These are phyloP conservation scores for Hyaloperonospora brassicae DNA, from an alignment of 352 stramenopile species.

Conservation along the genomic window DNA sequence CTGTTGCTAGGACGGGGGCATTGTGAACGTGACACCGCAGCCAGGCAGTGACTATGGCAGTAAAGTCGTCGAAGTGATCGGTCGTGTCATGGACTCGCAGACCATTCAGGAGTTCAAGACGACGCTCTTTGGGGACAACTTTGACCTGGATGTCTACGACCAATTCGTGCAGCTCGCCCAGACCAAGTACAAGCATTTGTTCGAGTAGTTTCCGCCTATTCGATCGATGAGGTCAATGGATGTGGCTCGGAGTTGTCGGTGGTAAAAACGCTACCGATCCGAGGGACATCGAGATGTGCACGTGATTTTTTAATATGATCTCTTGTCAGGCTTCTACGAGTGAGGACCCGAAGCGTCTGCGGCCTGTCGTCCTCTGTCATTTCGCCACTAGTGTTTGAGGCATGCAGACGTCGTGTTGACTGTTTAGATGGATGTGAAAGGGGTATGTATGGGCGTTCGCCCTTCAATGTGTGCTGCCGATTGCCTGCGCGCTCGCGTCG, in stretches of 20 bases:
- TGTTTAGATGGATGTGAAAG: too few relatives aligned
- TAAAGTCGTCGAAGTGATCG: slow-evolving; percentile 83
- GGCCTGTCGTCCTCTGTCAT: too few relatives aligned
- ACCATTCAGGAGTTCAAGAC: slow-evolving; percentile 82
- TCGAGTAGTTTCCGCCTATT: slow-evolving; percentile 35
- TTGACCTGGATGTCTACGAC: slow-evolving; percentile 78
- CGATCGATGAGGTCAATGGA: not conserved
- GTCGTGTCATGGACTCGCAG: slow-evolving; percentile 56
- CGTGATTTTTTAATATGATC: too few relatives aligned
- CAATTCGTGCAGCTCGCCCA: slow-evolving; percentile 72
- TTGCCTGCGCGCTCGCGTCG: not conserved
- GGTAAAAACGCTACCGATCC: not conserved
- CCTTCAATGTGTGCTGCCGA: not conserved
- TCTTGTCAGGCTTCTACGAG: not conserved
- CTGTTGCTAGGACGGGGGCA: slow-evolving; percentile 49
- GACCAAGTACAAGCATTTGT: slow-evolving; percentile 62
- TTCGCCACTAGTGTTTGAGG: too few relatives aligned
- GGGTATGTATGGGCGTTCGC: too few relatives aligned
- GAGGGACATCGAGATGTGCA: slow-evolving; percentile 1
- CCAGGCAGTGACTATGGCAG: slow-evolving; percentile 77
- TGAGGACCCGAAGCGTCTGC: not conserved
- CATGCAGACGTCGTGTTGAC: too few relatives aligned
- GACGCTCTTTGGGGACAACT: slow-evolving; percentile 74
- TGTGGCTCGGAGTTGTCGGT: not conserved
- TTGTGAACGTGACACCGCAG: slow-evolving; percentile 63